phyloP scores from a whole-genome alignment of 2,329 filamentous ascomycete genomes.

The Neospermospora avenae region DNA sequence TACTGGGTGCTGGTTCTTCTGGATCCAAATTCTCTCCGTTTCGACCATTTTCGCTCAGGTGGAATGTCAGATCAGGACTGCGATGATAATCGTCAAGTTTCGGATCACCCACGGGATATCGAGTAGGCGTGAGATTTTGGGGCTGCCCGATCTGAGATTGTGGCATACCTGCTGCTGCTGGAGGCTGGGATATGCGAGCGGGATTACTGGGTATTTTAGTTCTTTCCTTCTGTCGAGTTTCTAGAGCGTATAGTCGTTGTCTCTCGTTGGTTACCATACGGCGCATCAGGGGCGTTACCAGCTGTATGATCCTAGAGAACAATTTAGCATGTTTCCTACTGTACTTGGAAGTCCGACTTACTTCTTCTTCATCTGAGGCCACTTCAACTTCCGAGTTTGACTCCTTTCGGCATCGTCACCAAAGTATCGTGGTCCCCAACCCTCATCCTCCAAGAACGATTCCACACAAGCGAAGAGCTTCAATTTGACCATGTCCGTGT shows the following conservation, averaged over 20 bases:
- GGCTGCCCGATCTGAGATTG: neutral
- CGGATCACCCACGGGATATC: slow-evolving; percentile 9
- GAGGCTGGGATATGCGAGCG: neutral
- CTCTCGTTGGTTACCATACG: slow-evolving; percentile 37
- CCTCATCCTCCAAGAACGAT: slow-evolving; percentile 32
- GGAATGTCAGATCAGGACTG: slow-evolving; percentile 4
- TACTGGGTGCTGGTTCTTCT: neutral
- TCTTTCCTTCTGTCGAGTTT: slow-evolving; percentile 22
- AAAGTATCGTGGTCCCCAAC: slow-evolving; percentile 33
- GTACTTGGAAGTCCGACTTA: slow-evolving; percentile 18
- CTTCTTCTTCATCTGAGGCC: slow-evolving; percentile 32
- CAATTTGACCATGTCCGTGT: slow-evolving; percentile 31
- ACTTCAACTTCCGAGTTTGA: slow-evolving; percentile 26
- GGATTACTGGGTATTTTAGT: slow-evolving; percentile 4
- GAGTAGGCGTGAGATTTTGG: neutral
- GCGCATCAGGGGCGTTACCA: slow-evolving; percentile 32
- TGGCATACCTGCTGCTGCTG: neutral
- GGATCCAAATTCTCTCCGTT: neutral
- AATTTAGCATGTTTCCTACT: slow-evolving; percentile 14
- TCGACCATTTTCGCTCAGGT: neutral
- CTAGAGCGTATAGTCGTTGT: slow-evolving; percentile 32
- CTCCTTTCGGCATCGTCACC: slow-evolving; percentile 18
- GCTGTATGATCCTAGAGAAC: slow-evolving; percentile 26
- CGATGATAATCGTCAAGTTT: slow-evolving; percentile 18
- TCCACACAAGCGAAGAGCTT: slow-evolving; percentile 31